These are phyloP conservation scores for Blastobotrys mokoenaii DNA, from an alignment of 805 yeast genomes.

Conservation along the genomic window DNA sequence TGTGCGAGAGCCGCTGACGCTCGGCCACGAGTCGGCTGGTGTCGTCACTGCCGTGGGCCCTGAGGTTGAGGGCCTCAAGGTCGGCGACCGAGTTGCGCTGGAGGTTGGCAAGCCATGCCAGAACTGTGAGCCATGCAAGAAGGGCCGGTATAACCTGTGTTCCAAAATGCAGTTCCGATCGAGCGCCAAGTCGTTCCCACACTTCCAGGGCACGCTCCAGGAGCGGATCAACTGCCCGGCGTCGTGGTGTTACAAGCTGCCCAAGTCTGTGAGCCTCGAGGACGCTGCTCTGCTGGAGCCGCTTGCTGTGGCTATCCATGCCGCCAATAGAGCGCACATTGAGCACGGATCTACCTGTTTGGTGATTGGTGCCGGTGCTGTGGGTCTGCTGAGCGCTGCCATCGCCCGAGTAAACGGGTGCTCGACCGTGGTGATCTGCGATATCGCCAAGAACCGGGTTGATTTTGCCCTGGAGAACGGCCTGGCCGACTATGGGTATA, in stretches of 20 bases:
- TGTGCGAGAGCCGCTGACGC: constrained; percentile 69
- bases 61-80: constrained; percentile 52
- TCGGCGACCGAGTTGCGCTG: constrained; percentile 81
- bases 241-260: constrained; percentile 73
- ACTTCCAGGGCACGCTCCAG: constrained; percentile 67
- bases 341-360: constrained; percentile 62
- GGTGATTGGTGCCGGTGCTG: constrained; percentile 86
- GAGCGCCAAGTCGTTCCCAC: constrained; percentile 78
- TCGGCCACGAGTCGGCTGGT: constrained; percentile 87
- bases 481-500: constrained; percentile 39
- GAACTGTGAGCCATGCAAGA: constrained; percentile 62
- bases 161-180: constrained; percentile 69
- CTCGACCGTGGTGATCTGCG: constrained; percentile 56
- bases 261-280: constrained; percentile 68
- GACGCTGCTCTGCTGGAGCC: constrained; percentile 89
- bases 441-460: constrained; percentile 59
- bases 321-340: constrained; percentile 52
- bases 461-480: constrained; percentile 60
- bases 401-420: constrained; percentile 75
- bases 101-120: constrained; percentile 76
- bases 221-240: constrained; percentile 68
- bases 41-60: constrained; percentile 62
- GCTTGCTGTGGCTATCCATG: constrained; percentile 78
- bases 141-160: constrained; percentile 75
- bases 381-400: constrained; percentile 67